phyloP scores from a whole-genome alignment of 1,139 yeast genomes.

The Kodamaea ohmeri region DNA sequence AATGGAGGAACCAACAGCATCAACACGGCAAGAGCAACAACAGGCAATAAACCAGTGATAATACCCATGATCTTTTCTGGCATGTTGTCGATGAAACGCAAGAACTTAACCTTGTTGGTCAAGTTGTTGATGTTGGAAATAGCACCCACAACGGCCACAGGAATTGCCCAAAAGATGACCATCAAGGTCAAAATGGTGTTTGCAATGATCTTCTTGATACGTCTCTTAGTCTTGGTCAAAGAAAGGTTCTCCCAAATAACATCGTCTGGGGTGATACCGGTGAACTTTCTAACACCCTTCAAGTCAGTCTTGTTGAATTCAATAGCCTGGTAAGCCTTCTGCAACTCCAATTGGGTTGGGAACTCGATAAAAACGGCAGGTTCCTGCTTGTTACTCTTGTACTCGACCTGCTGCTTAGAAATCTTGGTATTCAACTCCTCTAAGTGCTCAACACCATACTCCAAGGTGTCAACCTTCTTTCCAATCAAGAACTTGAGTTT shows the following conservation, averaged over 20 bases:
- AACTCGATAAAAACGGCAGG: constrained; percentile 86
- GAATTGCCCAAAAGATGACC: constrained; percentile 80
- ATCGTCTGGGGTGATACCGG: constrained; percentile 69
- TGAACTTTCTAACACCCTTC: constrained; percentile 57
- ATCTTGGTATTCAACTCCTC: constrained; percentile 69
- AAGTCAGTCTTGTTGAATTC: constrained; percentile 61
- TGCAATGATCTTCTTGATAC: constrained; percentile 40
- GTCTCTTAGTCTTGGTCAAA: constrained; percentile 41
- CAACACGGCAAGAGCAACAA: constrained; percentile 61
- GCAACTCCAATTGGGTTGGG: constrained; percentile 82
- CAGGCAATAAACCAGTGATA: constrained; percentile 75
- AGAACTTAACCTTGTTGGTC: constrained; percentile 56
- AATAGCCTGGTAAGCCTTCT: constrained; percentile 80
- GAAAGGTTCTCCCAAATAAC: constrained; percentile 77
- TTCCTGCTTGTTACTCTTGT: constrained; percentile 45
- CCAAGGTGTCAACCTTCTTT: constrained; percentile 80
- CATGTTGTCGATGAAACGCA: constrained; percentile 60
- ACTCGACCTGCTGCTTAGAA: constrained; percentile 51
- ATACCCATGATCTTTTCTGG: constrained; percentile 60
- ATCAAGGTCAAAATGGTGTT: constrained; percentile 46
- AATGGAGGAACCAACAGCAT: constrained; percentile 79
- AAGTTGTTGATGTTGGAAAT: constrained; percentile 72
- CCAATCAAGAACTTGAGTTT: constrained; percentile 59
- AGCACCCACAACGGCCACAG: constrained; percentile 80
- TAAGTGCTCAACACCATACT: constrained; percentile 63